Evolutionary conservation across 805 yeast species (phyloP), one percentile per base, ranked within the genome.

Genomic region (Myxozyma neglecta): DNA sequence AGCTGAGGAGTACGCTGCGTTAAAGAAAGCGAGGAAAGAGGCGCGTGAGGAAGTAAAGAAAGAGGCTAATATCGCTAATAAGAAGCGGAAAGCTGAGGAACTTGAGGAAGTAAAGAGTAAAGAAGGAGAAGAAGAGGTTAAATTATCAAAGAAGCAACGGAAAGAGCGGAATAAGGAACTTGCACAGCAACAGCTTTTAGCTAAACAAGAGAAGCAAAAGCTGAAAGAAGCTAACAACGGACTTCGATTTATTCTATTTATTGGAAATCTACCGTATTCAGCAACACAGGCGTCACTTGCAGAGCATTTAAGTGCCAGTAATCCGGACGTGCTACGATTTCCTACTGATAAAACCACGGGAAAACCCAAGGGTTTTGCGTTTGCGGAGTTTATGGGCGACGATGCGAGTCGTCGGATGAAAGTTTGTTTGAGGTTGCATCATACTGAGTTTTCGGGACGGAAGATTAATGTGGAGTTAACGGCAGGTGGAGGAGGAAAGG

Each of bases 391-490:
- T 70, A 86, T 77, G 55, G 83, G 83, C 10, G 77, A 76, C 18
- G 89, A 87, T 63, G 89, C 92, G 45, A 88, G 88, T 69, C 82
- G 85, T 63, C 83, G 87, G 63, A 86, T 94, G 86, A 97, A 90
- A 70, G 80, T 83, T 50, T 97, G 97, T 0, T 79, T 94, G 69
- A 79, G 87, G 65, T 82, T 89, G 79, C 97, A 94, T 74, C 96
- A 90, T 74, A 80, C 93, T 3, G 70, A 78, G 9, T 72, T 93
- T 66, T 81, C 83, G 60, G 80, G 82, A 48, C 81, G 97, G 68
- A 90, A 86, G 73, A 92, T 94, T 71, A 94, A 94, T 71, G 97
- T 94, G 40, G 99, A 94, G 74, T 80, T 94, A 69, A 94, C 98
- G 1, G 99, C 90, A 54, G 99, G 99, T 59, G 99, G 99, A 46